Evolutionary conservation across 352 stramenopile species (phyloP).

Genomic region (Peronosclerospora sorghi): DNA sequence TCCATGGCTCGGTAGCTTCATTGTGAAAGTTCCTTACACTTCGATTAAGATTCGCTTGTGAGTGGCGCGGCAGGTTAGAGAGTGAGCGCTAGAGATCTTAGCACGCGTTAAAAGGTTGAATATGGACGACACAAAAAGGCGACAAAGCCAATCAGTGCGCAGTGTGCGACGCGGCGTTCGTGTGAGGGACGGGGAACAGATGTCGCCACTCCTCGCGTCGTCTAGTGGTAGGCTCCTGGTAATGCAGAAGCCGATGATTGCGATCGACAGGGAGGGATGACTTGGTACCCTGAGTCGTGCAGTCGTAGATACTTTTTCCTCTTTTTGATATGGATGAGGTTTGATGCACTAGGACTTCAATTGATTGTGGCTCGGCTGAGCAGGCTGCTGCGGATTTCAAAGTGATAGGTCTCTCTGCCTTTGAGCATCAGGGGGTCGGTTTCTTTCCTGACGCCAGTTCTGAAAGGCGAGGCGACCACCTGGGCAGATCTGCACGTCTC

Average conservation of each 20-base stretch:
- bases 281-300: conserved; percentile 5
- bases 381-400: conserved; percentile 13
- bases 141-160: conserved; percentile 13
- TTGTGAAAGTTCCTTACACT: conserved; percentile 3
- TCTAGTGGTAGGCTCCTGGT: conserved; percentile 5
- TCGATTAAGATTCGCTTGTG: too few species aligned
- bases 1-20: conserved; percentile 15
- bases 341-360: conserved; percentile 63
- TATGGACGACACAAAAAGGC: conserved; percentile 17
- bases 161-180: conserved; percentile 25
- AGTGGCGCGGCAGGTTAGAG: conserved; percentile 12
- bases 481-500: conserved; percentile 27
- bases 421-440: conserved; percentile 31
- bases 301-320: conserved; percentile 20
- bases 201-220: conserved; percentile 17
- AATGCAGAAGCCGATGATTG: not conserved
- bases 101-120: conserved; percentile 5
- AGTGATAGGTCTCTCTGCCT: conserved; percentile 53
- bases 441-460: conserved; percentile 19
- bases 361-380: not conserved
- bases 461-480: conserved; percentile 25
- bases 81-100: conserved; percentile 11
- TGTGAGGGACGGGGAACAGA: conserved; percentile 14
- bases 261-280: conserved; percentile 16
- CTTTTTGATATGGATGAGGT: conserved; percentile 42